phyloP scores from a whole-genome alignment of 495 filamentous ascomycete species.

The Aspergillus heteromorphus region DNA sequence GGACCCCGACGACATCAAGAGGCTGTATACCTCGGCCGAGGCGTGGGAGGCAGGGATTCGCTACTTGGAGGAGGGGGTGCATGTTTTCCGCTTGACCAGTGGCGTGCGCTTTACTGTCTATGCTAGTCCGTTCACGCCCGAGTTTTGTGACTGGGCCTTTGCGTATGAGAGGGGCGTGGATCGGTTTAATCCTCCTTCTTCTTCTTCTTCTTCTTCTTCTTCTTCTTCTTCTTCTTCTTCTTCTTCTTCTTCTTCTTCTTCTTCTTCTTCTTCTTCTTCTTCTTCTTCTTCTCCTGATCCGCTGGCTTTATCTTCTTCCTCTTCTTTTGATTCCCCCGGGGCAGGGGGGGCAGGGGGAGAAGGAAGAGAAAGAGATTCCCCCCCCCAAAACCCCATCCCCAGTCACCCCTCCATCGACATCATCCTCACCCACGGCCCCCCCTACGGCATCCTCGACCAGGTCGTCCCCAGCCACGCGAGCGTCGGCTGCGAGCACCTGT shows the following conservation, averaged over 20 bases:
- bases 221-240: too few relatives aligned
- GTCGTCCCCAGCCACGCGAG: conserved; percentile 21
- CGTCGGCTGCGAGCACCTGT: conserved; percentile 46
- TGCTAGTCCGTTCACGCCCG: conserved; percentile 63
- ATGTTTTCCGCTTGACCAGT: conserved; percentile 47
- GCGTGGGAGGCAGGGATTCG: conserved; percentile 49
- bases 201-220: too few relatives aligned
- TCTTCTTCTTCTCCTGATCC: too few relatives aligned
- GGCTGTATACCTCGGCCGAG: conserved; percentile 43
- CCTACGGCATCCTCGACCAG: conserved; percentile 52
- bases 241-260: too few relatives aligned
- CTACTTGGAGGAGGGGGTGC: conserved; percentile 63
- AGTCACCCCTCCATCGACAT: conserved; percentile 52
- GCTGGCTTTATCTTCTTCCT: conserved; percentile 2
- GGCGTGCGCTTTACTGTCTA: conserved; percentile 65
- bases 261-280: too few relatives aligned
- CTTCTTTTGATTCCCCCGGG: too few relatives aligned
- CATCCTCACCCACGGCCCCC: conserved; percentile 71
- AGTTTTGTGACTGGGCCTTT: conserved; percentile 57
- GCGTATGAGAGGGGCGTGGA: conserved; percentile 50
- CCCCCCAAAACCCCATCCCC: conserved; percentile 46
- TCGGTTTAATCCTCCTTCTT: conserved; percentile 45
- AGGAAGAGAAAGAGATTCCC: conserved; percentile 11
- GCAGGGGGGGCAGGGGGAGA: not conserved
- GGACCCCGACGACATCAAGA: conserved; percentile 25